Base-by-base conservation (phyloP, 1,284 basidiomycete genomes). In the Kwoniella shivajii region DNA sequence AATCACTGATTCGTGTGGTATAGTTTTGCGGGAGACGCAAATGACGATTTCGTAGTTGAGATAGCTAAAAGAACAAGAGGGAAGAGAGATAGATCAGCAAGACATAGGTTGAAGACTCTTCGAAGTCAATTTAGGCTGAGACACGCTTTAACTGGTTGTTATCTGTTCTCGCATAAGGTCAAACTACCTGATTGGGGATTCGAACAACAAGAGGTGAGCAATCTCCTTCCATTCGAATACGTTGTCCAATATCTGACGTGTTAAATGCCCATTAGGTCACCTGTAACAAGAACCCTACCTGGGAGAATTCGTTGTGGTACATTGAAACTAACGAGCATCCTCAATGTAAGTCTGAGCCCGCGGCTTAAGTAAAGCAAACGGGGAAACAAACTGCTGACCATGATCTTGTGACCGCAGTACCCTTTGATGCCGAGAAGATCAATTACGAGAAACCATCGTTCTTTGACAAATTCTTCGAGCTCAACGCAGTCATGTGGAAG, bases 181-280 rank as follows among this genome's bases (percentile, higher is more conserved):
- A 94, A 96, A 78, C 80, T 99, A 3, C 96, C 96, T 0, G 90
- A 96, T 10, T 99, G 96, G 96, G 96, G 87, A 0, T 99, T 85
- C 68, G 94, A 97, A 68, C 96, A 99, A 78, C 96, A 99, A 76
- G 96, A 99, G 73, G 95, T 75, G 34, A 55, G n/a, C n/a, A n/a
- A n/a, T n/a, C n/a, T n/a, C n/a, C n/a, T n/a, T n/a, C n/a, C n/a
- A n/a, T n/a, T n/a, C n/a, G n/a, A n/a, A n/a, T n/a, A n/a, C n/a
- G n/a, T n/a, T n/a, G n/a, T n/a, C n/a, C n/a, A n/a, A n/a, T n/a
- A n/a, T n/a, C n/a, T n/a, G n/a, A n/a, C n/a, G n/a, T n/a, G n/a
- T n/a, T n/a, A n/a, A n/a, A 22, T 34, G 22, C 33, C 5, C 2
- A 1, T 0, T 37, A 75, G 73, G 76, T 94, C 45, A 97, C 93